These are phyloP conservation scores for Glycine latifolia DNA, from an alignment of 306 rosid species.

Conservation along the genomic window DNA sequence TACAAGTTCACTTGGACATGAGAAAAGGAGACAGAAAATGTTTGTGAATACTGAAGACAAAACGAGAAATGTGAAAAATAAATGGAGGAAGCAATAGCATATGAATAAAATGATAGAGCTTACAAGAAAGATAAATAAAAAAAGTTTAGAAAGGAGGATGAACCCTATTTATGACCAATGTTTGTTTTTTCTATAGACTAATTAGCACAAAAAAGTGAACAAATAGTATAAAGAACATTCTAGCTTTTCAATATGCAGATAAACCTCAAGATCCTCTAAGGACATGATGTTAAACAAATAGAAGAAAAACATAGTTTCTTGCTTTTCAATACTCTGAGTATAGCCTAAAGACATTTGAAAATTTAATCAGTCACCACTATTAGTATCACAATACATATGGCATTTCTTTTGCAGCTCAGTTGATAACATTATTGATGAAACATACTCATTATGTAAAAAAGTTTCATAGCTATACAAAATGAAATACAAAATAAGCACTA, in stretches of 20 bases:
- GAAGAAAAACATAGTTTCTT: not conserved
- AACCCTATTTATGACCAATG: not conserved
- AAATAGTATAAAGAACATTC: not conserved
- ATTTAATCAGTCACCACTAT: not conserved
- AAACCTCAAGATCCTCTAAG: not conserved
- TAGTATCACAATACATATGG: not conserved
- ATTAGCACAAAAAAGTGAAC: not conserved
- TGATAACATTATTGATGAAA: constrained; percentile 4
- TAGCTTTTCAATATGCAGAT: constrained; percentile 4
- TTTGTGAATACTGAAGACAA: constrained; percentile 3
- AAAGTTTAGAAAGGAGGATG: constrained; percentile 4
- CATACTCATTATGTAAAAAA: not conserved
- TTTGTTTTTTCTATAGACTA: not conserved
- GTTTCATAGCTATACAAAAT: not conserved
- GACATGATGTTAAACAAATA: not conserved
- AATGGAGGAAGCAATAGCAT: constrained; percentile 29
- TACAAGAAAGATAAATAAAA: constrained; percentile 16
- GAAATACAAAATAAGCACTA: not conserved
- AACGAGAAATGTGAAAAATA: not conserved
- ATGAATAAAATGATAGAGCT: constrained; percentile 23
- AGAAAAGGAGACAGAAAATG: constrained; percentile 4
- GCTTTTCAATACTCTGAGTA: not conserved
- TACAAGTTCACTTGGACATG: constrained; percentile 33
- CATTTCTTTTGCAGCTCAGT: not conserved
- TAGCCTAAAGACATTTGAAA: not conserved